Conservation (phyloP, 2,329 filamentous ascomycete genomes). For the Diaporthe sp. region DNA sequence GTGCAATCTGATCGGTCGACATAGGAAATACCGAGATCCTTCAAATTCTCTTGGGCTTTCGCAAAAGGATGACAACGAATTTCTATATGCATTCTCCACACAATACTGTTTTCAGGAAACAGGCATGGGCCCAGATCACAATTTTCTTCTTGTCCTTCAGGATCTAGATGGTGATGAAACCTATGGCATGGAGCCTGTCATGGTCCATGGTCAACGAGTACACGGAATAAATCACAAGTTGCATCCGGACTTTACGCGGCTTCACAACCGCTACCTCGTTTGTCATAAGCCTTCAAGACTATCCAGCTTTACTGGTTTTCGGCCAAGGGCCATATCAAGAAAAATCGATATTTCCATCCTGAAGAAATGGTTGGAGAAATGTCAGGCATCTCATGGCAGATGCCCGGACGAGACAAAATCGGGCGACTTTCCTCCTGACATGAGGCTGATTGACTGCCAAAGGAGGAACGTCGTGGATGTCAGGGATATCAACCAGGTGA, state of each 20-base stretch:
- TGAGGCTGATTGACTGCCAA: background rate
- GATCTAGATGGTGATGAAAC: background rate
- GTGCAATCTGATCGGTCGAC: background rate
- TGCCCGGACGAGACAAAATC: background rate
- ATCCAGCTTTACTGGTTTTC: background rate
- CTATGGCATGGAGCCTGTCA: background rate
- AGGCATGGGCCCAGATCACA: background rate
- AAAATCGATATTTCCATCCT: background rate
- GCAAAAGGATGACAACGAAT: background rate
- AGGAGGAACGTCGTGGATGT: background rate
- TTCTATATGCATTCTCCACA: background rate
- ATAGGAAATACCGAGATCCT: background rate
- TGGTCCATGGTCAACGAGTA: background rate
- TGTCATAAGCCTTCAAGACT: background rate
- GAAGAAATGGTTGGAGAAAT: background rate
- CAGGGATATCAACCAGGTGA: too few species aligned
- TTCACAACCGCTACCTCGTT: background rate
- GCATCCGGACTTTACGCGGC: background rate
- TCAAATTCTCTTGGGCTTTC: rapidly evolving
- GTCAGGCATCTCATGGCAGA: background rate
- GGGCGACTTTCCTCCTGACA: background rate
- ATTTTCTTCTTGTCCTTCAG: background rate
- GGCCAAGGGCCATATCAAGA: background rate
- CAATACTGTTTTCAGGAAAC: background rate
- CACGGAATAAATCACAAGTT: background rate